Evolutionary conservation across 202 grass and related monocot genomes (phyloP).

Genomic region (Hordeum pubiflorum): DNA sequence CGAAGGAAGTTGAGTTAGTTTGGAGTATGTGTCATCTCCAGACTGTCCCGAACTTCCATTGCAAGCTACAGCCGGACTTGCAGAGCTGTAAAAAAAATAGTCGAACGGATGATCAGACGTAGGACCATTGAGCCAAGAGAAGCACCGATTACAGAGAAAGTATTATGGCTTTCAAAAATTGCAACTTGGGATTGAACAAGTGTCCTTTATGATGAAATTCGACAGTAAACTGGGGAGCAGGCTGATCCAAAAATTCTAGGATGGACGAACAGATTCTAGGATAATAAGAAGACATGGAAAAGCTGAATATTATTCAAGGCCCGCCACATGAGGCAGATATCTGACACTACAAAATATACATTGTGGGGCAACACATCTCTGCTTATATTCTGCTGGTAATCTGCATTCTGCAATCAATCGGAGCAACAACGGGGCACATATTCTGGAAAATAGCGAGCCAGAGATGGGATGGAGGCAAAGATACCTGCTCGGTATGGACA

Average conservation of each 20-base stretch:
- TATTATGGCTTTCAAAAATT: no score
- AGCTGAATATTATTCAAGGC: not conserved
- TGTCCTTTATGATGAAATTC: no score
- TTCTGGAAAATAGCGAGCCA: no score
- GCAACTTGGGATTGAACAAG: no score
- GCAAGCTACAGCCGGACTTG: conserved; percentile 69
- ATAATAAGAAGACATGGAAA: not conserved
- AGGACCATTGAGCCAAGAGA: no score
- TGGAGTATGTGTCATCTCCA: conserved; percentile 91
- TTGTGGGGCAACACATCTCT: not conserved
- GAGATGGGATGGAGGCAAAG: no score
- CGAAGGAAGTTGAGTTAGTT: conserved; percentile 91
- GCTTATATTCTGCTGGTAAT: not conserved
- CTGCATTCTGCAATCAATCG: no score
- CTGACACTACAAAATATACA: not conserved
- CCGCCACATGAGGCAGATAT: not conserved
- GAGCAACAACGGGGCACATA: no score
- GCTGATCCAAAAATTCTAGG: not conserved
- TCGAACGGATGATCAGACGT: not conserved
- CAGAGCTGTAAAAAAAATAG: conserved; percentile 42
- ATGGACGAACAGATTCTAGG: not conserved
- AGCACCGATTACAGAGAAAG: no score
- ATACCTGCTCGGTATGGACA: no score
- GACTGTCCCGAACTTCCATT: conserved; percentile 82
- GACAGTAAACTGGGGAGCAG: no score